Evolutionary conservation across 2,329 filamentous ascomycete genomes (phyloP).

Genomic region (Karstenula rhodostoma): DNA sequence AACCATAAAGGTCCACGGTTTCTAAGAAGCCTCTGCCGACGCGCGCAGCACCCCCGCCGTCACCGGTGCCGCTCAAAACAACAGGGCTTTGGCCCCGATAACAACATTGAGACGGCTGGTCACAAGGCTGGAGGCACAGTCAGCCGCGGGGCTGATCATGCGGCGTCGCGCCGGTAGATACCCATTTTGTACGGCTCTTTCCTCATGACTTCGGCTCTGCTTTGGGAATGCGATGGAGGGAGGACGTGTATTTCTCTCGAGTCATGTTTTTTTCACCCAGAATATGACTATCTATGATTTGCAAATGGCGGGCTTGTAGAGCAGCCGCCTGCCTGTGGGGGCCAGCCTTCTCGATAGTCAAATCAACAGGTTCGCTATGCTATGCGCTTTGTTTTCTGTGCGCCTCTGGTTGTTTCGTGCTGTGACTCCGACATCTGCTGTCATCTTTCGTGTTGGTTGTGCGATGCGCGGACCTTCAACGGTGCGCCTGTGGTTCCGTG

Average conservation of each 20-base stretch:
- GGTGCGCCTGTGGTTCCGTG: not conserved
- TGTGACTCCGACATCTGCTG: not conserved
- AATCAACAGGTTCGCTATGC: conserved; percentile 15
- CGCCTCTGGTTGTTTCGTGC: not conserved
- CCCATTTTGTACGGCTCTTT: conserved; percentile 30
- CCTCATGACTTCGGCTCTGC: conserved; percentile 24
- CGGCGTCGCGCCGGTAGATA: conserved; percentile 32
- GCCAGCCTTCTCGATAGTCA: conserved; percentile 19
- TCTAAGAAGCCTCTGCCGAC: conserved; percentile 29
- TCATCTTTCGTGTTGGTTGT: not conserved
- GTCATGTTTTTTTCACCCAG: conserved; percentile 15
- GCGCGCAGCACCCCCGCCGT: conserved; percentile 10
- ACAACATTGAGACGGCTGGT: conserved; percentile 1
- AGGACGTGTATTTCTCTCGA: conserved; percentile 16
- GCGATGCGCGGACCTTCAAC: not conserved
- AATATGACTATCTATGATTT: conserved; percentile 15
- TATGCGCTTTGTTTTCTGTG: not conserved
- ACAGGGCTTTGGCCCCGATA: conserved; percentile 9
- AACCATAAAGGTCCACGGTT: conserved; percentile 83
- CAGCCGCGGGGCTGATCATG: conserved; percentile 25
- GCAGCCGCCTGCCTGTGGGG: conserved; percentile 17
- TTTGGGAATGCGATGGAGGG: conserved; percentile 22
- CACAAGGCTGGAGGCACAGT: conserved; percentile 15
- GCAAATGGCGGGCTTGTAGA: conserved; percentile 18
- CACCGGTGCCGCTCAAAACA: conserved; percentile 7